These are phyloP conservation scores for Talaromyces borbonicus DNA, from an alignment of 495 filamentous ascomycete species.

Conservation along the genomic window DNA sequence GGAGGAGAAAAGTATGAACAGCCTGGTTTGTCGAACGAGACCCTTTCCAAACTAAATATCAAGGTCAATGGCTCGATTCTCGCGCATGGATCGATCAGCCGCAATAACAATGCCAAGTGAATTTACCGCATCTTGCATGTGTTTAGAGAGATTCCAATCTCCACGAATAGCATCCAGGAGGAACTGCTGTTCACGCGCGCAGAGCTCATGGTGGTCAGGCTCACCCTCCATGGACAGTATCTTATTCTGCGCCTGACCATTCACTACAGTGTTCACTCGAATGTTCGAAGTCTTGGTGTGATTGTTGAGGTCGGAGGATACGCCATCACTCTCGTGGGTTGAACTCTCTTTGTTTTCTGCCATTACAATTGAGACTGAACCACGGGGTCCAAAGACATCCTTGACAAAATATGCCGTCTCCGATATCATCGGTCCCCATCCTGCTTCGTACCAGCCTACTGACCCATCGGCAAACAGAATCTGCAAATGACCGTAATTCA, in stretches of 20 bases:
- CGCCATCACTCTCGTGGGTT: not conserved
- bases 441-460: constrained; percentile 12
- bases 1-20: no score
- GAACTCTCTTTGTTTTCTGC: constrained; percentile 1
- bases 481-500: constrained; percentile 13
- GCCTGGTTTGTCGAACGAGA: no score
- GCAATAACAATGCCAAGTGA: constrained; percentile 11
- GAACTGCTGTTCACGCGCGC: constrained; percentile 12
- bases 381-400: constrained; percentile 10
- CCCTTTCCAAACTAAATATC: not conserved
- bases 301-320: constrained; percentile 9
- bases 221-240: constrained; percentile 11
- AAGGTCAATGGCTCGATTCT: constrained; percentile 11
- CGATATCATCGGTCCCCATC: constrained; percentile 13
- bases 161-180: constrained; percentile 11
- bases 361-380: constrained; percentile 13
- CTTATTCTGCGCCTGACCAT: constrained; percentile 7
- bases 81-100: constrained; percentile 11
- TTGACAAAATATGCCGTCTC: constrained; percentile 14
- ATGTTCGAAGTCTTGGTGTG: constrained; percentile 10
- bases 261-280: constrained; percentile 7
- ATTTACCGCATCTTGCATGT: constrained; percentile 11
- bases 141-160: constrained; percentile 6
- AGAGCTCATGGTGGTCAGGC: constrained; percentile 10
- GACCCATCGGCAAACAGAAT: constrained; percentile 12